These are phyloP conservation scores for Arabidopsis hybrid DNA, from an alignment of 441 rosid genomes.

Conservation along the genomic window DNA sequence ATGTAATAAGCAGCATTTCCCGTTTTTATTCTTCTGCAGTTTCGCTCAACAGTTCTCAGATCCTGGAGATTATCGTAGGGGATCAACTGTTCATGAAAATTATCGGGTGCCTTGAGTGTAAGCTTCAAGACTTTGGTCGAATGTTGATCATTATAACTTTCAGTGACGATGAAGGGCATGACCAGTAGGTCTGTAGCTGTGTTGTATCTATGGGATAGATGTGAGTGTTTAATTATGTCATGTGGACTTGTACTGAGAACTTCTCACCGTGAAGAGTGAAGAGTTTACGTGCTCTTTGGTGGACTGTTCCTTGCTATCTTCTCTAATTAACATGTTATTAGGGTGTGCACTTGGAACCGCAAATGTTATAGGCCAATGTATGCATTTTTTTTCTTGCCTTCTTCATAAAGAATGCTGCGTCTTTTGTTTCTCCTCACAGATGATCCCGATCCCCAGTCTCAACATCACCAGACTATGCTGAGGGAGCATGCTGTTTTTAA, in stretches of 20 bases:
- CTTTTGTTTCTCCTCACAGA: slow-evolving; percentile 57
- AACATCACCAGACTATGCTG: slow-evolving; percentile 80
- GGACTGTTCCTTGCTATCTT: slow-evolving; percentile 22
- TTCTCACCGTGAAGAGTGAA: slow-evolving; percentile 19
- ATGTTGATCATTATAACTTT: slow-evolving; percentile 16
- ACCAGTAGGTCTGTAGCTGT: slow-evolving; percentile 21
- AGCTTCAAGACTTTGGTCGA: slow-evolving; percentile 45
- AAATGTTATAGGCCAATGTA: slow-evolving; percentile 20
- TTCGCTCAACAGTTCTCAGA: slow-evolving; percentile 84
- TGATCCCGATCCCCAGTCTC: slow-evolving; percentile 83
- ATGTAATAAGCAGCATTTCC: slow-evolving; percentile 34
- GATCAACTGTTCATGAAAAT: slow-evolving; percentile 95
- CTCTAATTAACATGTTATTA: slow-evolving; percentile 15
- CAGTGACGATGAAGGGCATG: slow-evolving; percentile 2
- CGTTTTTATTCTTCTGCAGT: slow-evolving; percentile 59
- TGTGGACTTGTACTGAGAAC: background rate
- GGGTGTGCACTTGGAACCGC: slow-evolving; percentile 19
- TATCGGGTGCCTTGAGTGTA: slow-evolving; percentile 97
- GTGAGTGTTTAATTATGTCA: slow-evolving; percentile 15
- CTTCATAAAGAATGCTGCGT: slow-evolving; percentile 10
- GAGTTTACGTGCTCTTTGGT: slow-evolving; percentile 5
- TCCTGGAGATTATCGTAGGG: slow-evolving; percentile 86
- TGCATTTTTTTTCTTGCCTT: slow-evolving; percentile 8
- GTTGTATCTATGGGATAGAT: slow-evolving; percentile 16
- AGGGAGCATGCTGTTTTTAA: slow-evolving; percentile 92